Conservation (phyloP, 2,329 filamentous ascomycete species). For the Zelopaecilomyces penicillatus region DNA sequence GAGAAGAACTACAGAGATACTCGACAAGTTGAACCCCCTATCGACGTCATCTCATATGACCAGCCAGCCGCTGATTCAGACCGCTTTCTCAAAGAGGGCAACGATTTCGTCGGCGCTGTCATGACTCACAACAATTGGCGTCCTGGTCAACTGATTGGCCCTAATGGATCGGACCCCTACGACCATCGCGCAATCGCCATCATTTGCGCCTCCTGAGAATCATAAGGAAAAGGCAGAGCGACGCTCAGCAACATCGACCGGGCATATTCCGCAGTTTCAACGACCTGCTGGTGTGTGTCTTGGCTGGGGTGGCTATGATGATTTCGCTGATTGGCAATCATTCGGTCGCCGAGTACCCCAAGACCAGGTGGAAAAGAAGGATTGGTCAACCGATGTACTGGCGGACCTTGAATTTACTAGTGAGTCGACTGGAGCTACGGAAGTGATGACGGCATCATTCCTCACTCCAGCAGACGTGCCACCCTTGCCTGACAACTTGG, state of each 20-base stretch:
- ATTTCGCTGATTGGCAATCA: conserved; percentile 6
- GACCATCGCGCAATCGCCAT: conserved; percentile 2
- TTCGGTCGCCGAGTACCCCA: conserved; percentile 4
- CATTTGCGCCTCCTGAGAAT: conserved; percentile 1
- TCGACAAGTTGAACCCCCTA: not conserved
- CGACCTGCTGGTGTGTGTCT: conserved; percentile 5
- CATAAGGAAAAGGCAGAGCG: not conserved
- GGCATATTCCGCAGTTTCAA: conserved; percentile 4
- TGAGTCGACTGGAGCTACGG: not conserved
- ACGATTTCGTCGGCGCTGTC: conserved; percentile 1
- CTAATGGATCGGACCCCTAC: conserved; percentile 7
- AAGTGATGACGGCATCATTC: too few relatives aligned
- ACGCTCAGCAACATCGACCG: conserved; percentile 5
- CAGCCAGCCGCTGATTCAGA: conserved; percentile 5
- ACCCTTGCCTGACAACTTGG: too few relatives aligned
- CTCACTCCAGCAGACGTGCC: too few relatives aligned
- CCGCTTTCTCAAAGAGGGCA: conserved; percentile 1
- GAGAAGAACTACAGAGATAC: conserved; percentile 1
- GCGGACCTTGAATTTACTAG: not conserved
- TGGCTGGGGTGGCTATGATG: conserved; percentile 10
- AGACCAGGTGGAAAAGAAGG: conserved; percentile 4
- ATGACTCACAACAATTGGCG: conserved; percentile 7
- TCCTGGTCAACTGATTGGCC: conserved; percentile 7
- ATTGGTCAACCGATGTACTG: conserved; percentile 1
- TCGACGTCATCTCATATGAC: conserved; percentile 6